A percentile compares a stretch with the other conserved stretches of the same genome.
Conservation (phyloP, 1,139 yeast species). For the Geotrichum citri-aurantii region DNA sequence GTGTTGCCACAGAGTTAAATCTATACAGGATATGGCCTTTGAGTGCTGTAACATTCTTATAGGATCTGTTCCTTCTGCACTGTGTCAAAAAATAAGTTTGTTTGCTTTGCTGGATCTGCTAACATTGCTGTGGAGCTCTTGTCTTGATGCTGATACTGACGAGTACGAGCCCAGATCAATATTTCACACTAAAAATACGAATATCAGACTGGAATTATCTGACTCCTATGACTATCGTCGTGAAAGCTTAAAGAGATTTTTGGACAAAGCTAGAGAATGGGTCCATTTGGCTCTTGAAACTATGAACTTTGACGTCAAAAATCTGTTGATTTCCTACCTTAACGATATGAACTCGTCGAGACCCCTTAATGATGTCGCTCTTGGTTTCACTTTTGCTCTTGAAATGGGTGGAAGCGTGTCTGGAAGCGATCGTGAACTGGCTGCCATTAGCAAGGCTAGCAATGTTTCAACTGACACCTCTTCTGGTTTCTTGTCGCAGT, state of each 20-base stretch:
- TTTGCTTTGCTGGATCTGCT: slow-evolving; percentile 77
- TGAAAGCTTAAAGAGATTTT: slow-evolving; percentile 56
- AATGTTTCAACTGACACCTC: slow-evolving; percentile 46
- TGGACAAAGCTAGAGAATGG: slow-evolving; percentile 63
- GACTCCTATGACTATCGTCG: slow-evolving; percentile 78
- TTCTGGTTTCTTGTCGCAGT: slow-evolving; percentile 71
- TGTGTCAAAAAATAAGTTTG: slow-evolving; percentile 68
- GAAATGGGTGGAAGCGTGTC: slow-evolving; percentile 76
- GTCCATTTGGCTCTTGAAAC: slow-evolving; percentile 47
- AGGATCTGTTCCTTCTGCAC: slow-evolving; percentile 65
- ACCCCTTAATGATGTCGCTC: slow-evolving; percentile 45
- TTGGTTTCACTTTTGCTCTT: slow-evolving; percentile 83
- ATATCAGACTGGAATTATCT: slow-evolving; percentile 58
- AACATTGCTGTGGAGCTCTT: slow-evolving; percentile 69
- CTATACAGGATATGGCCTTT: slow-evolving; percentile 75
- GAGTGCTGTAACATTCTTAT: slow-evolving; percentile 71
- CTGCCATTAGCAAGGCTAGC: slow-evolving; percentile 25
- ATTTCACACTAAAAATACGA: slow-evolving; percentile 52
- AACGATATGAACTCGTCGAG: slow-evolving; percentile 40
- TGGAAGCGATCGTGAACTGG: slow-evolving; percentile 46
- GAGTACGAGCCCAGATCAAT: slow-evolving; percentile 78
- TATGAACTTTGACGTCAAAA: slow-evolving; percentile 68
- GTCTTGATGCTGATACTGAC: slow-evolving; percentile 79
- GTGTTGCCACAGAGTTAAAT: slow-evolving; percentile 72
- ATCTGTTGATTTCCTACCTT: slow-evolving; percentile 71